Evolutionary conservation across 2,329 filamentous ascomycete genomes (phyloP), one percentile per base, ranked within the genome.

Genomic region (Thermothelomyces thermophilus): DNA sequence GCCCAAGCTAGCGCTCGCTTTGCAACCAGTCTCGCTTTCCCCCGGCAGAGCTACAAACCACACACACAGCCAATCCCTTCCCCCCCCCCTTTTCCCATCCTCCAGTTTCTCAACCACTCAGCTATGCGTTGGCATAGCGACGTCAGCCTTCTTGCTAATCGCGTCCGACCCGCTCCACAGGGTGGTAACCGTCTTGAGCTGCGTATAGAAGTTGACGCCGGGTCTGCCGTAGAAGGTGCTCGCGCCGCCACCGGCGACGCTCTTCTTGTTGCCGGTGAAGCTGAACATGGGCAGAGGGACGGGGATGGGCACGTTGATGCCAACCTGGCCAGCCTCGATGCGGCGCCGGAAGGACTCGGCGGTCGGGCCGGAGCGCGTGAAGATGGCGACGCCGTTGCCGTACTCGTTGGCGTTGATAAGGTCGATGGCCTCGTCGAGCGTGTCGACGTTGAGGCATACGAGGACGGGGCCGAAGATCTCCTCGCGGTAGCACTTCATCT

Each of bases 171-270:
- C 82, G 63, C 82, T 82, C 93, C 93, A 98, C 66, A 94, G 72
- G 58, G 88, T 85, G 46, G 93, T 98, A 42, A 98, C 93, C 2
- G 93, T 98, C 86, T 98, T 97, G 65, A 87, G 80, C 73, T 97
- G 93, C 3, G 93, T 98, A 70, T 95, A 97, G 67, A 98, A 98
- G 65, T 87, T 84, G 66, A 98, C 71, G 20, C 91, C 93, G 0
- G 90, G 88, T 70, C 87, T 86, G 58, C 93, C 93, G 70, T 98
- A 98, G 68, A 98, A 97, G 14, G 90, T 95, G 72, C 81, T 95
- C 33, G 87, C 86, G 54, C 93, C 91, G 46, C 90, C 90, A 48
- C 91, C 93, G 0, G 93, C 93, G 50, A 97, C 77, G 63, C 83
- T 89, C 77, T 86, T 90, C 83, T 98, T 91, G 74, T 86, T 86